phyloP scores from a whole-genome alignment of 768 basidiomycete genomes.

The Chiua virens region DNA sequence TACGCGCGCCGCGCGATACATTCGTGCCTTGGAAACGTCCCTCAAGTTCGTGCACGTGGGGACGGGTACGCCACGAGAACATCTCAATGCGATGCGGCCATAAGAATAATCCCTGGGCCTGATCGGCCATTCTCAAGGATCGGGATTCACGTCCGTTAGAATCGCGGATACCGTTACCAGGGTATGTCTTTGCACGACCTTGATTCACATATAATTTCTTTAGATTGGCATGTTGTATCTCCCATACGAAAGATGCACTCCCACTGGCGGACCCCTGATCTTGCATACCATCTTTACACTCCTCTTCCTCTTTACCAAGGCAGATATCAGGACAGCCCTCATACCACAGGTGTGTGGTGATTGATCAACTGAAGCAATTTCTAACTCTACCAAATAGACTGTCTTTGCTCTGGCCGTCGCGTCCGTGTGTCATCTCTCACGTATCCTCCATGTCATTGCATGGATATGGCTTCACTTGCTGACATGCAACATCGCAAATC shows the following conservation, averaged over 20 bases:
- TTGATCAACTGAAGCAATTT: background rate
- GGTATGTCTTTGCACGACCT: no score
- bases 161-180: no score
- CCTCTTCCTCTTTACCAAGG: slow-evolving; percentile 24
- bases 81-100: no score
- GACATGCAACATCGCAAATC: slow-evolving; percentile 41
- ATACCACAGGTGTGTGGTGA: slow-evolving; percentile 16
- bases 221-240: no score
- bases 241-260: background rate
- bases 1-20: no score
- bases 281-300: slow-evolving; percentile 20
- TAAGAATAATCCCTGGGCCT: no score
- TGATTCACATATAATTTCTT: no score
- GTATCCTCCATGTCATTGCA: slow-evolving; percentile 23
- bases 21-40: no score
- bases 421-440: slow-evolving; percentile 12
- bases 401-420: slow-evolving; percentile 30
- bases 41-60: no score
- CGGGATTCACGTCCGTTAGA: no score
- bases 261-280: background rate
- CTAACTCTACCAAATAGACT: slow-evolving; percentile 20
- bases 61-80: no score
- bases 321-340: slow-evolving; percentile 17
- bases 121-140: no score
- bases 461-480: slow-evolving; percentile 48